These are phyloP conservation scores for Pythium sukuiense DNA, from an alignment of 352 stramenopile species.

Conservation along the genomic window DNA sequence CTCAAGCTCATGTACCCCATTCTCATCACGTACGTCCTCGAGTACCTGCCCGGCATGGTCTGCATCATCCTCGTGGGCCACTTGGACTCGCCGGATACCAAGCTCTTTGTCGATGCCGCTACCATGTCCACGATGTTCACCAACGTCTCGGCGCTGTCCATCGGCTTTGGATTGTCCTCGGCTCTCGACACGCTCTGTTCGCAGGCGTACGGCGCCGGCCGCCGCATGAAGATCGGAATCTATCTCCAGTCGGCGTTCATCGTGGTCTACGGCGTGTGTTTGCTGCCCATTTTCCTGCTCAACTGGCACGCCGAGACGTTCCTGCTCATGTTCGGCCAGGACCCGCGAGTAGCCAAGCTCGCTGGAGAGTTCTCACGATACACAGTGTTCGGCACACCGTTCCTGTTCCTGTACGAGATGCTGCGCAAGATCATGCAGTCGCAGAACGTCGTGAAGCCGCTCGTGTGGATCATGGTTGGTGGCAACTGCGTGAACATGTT, in stretches of 20 bases:
- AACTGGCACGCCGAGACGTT: constrained; percentile 66
- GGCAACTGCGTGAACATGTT: constrained; percentile 65
- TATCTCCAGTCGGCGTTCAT: constrained; percentile 70
- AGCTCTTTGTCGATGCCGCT: constrained; percentile 57
- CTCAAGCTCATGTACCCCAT: constrained; percentile 49
- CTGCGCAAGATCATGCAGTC: constrained; percentile 70
- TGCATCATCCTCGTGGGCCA: constrained; percentile 63
- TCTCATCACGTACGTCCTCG: constrained; percentile 51
- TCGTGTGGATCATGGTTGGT: constrained; percentile 54
- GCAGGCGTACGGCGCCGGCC: constrained; percentile 64
- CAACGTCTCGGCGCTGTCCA: constrained; percentile 69
- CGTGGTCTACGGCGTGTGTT: constrained; percentile 47
- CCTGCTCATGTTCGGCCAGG: constrained; percentile 53
- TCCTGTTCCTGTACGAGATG: constrained; percentile 79
- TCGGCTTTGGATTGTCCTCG: constrained; percentile 71
- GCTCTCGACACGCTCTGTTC: constrained; percentile 83
- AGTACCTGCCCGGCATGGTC: constrained; percentile 57
- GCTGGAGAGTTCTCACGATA: constrained; percentile 60
- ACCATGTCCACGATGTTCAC: constrained; percentile 74
- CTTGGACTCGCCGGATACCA: constrained; percentile 56
- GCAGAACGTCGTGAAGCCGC: constrained; percentile 66
- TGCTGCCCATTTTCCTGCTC: constrained; percentile 52
- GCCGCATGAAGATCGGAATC: constrained; percentile 64
- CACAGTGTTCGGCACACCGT: constrained; percentile 71
- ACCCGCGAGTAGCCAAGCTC: constrained; percentile 45